Evolutionary conservation across 2,329 filamentous ascomycete genomes (phyloP).

Genomic region (Colletotrichum zoysiae): DNA sequence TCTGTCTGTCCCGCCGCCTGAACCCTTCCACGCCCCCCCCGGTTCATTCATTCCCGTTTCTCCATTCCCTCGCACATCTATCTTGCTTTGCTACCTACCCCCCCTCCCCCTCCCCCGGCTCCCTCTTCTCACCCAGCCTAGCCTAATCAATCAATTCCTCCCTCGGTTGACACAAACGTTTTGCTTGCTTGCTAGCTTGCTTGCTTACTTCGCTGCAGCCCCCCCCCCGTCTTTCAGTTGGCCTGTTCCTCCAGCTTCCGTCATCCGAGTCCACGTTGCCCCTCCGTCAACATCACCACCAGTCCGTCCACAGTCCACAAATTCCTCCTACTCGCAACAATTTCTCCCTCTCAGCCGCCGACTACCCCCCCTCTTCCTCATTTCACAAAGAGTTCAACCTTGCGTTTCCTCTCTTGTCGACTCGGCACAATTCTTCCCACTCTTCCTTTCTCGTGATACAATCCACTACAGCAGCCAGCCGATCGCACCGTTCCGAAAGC

Average conservation of each 20-base stretch:
- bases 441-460: background rate
- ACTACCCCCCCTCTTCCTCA: background rate
- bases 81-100: conserved; percentile 12
- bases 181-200: background rate
- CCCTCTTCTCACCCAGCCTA: background rate
- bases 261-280: conserved; percentile 42
- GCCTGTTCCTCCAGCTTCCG: conserved; percentile 38
- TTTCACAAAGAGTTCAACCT: conserved; percentile 31
- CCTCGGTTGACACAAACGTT: conserved; percentile 23
- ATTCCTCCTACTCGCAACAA: conserved; percentile 31
- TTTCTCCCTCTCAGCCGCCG: conserved; percentile 31
- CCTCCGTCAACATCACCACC: conserved; percentile 37
- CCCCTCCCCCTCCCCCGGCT: background rate
- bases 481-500: conserved; percentile 7
- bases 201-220: conserved; percentile 5
- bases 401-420: conserved; percentile 12
- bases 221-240: conserved; percentile 27
- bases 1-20: conserved; percentile 25
- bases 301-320: conserved; percentile 31
- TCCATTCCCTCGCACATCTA: conserved; percentile 7
- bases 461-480: background rate
- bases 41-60: conserved; percentile 7
- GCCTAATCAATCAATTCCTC: background rate
- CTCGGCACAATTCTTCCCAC: conserved; percentile 11
- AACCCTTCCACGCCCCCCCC: conserved; percentile 35